phyloP scores from a whole-genome alignment of 2,329 filamentous ascomycete genomes.

The Metarhizium robertsii region DNA sequence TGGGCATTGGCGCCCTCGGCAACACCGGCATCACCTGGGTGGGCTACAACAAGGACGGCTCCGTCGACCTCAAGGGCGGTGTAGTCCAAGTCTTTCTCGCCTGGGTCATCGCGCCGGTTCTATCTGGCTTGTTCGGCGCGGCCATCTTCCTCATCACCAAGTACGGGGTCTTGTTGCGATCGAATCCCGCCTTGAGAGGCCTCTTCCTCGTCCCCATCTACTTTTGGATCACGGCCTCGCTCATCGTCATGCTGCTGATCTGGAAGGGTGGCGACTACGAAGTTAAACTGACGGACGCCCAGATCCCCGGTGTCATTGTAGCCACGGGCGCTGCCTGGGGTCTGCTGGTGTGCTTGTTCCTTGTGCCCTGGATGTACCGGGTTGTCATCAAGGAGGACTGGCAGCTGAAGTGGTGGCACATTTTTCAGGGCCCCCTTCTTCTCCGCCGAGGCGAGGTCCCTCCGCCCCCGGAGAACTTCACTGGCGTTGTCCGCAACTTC shows the following conservation, averaged over 20 bases:
- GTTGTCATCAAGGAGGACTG: conserved; percentile 52
- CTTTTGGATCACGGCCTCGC: conserved; percentile 44
- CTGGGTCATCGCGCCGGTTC: conserved; percentile 50
- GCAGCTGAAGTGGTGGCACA: conserved; percentile 45
- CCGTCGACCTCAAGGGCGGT: conserved; percentile 30
- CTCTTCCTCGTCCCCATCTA: conserved; percentile 45
- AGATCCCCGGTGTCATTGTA: conserved; percentile 45
- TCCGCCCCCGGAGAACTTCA: conserved; percentile 31
- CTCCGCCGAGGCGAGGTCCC: conserved; percentile 32
- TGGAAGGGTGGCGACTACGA: conserved; percentile 39
- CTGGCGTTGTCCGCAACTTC: conserved; percentile 39
- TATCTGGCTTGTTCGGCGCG: conserved; percentile 43
- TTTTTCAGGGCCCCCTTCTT: conserved; percentile 43
- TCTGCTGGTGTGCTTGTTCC: conserved; percentile 40
- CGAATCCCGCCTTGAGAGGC: conserved; percentile 42
- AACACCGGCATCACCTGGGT: conserved; percentile 43
- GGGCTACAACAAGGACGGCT: conserved; percentile 29
- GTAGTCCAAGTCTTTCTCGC: conserved; percentile 52
- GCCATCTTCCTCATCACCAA: conserved; percentile 48
- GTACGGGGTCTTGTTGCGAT: conserved; percentile 43
- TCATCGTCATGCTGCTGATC: conserved; percentile 53
- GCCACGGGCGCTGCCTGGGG: conserved; percentile 40
- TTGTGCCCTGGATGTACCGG: conserved; percentile 50
- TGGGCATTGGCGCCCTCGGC: conserved; percentile 47
- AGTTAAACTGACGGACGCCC: conserved; percentile 36